Base-by-base conservation (phyloP, 2,329 filamentous ascomycete species). In the Cercospora zeina region DNA sequence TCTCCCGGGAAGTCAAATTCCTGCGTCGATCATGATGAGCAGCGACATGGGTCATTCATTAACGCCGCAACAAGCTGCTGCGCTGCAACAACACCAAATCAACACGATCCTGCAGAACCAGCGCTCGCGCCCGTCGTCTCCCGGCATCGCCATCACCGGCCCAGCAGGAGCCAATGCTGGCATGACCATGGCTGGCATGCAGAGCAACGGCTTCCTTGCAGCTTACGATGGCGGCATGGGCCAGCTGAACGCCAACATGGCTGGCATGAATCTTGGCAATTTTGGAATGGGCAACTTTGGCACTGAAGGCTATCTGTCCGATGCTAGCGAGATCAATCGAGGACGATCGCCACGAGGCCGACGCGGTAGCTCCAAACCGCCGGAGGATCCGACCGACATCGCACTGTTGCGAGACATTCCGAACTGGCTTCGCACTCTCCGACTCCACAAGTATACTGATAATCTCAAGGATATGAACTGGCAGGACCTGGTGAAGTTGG, bases 401-500 rank as follows among this genome's bases (percentile, higher is more conserved):
- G 87, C 84, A 45, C 84, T 99, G 63, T 83, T 99, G 70, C 90
- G 96, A 78, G 95, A 99, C 73, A 97, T 99, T 69, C 93, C 95
- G 59, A 89, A 88, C 76, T 99, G 95, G 95, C 85, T 99, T 72
- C 87, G 95, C 75, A 97, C 92, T 76, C 83, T 97, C 74, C 87
- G 95, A 64, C 83, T 99, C 71, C 95, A 99, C 83, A 99, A 99
- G 81, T 99, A 99, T 78, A 99, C 95, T 9, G 95, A 99, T 70
- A 96, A 97, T 70, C 80, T 99, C 67, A 99, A 97, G 79, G 93
- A 97, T 73, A 86, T 97, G 82, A 92, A 95, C 72, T 99, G 95
- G 95, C 90, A 89, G 30, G 95, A 99, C 58, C 79, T 99, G 70
- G 82, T 99, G 63, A 90, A 95, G 76, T 81, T 99, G 69, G 91